Percentiles rank a stretch among this genome's conserved stretches.
phyloP scores from a whole-genome alignment of 192 early-diverging fungal species.

The Gonapodya prolifera region DNA sequence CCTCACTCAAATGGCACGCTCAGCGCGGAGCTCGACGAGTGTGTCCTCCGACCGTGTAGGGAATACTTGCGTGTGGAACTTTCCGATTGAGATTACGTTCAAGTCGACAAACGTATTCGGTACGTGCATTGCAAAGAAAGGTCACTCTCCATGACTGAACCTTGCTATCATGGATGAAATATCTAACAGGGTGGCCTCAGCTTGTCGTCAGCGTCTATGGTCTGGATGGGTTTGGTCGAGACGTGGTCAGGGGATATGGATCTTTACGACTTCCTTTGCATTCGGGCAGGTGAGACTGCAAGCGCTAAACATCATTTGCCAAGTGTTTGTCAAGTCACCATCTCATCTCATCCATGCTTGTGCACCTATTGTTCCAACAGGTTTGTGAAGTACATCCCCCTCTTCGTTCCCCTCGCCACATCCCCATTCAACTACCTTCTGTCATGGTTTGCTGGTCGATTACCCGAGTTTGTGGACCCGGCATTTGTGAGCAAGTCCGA shows the following conservation, averaged over 20 bases:
- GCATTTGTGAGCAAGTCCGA: constrained; percentile 29
- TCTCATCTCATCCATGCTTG: too few species aligned
- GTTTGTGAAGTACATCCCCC: constrained; percentile 23
- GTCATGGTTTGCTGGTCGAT: constrained; percentile 28
- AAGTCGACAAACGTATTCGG: constrained; percentile 25
- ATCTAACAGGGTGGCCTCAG: constrained; percentile 38
- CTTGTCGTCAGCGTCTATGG: constrained; percentile 43
- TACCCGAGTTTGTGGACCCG: constrained; percentile 46
- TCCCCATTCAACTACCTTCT: constrained; percentile 36
- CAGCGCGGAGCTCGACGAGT: constrained; percentile 10
- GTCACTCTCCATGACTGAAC: too few species aligned
- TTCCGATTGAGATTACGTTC: constrained; percentile 42
- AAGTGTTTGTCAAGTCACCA: constrained; percentile 10
- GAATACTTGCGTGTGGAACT: constrained; percentile 35
- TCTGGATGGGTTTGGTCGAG: constrained; percentile 40
- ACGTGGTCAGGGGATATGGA: constrained; percentile 48
- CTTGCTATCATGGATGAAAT: too few species aligned
- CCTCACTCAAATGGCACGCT: constrained; percentile 32
- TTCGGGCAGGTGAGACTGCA: constrained; percentile 18
- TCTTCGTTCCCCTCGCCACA: constrained; percentile 39
- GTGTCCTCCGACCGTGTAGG: constrained; percentile 13
- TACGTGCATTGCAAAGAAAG: constrained; percentile 2
- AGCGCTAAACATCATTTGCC: background rate
- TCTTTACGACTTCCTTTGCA: constrained; percentile 20
- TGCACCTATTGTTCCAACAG: background rate